phyloP scores from a whole-genome alignment of 2,329 filamentous ascomycete genomes.

The Orbilia ellipsospora region DNA sequence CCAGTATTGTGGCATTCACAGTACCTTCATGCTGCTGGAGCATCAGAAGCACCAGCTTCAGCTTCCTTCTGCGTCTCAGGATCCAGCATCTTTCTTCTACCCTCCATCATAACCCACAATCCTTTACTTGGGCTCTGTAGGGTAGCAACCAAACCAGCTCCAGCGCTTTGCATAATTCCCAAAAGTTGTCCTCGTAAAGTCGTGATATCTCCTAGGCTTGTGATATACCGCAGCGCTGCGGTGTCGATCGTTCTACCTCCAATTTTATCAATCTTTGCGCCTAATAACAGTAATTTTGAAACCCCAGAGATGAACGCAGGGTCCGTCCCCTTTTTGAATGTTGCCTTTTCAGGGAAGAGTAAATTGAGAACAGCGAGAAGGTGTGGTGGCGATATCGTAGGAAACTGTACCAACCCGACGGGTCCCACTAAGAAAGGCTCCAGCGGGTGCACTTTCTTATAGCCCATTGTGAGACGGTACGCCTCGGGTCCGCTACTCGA shows the following conservation, averaged over 20 bases:
- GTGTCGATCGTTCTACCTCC: conserved; percentile 80
- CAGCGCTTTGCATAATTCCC: conserved; percentile 82
- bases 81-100: conserved; percentile 81
- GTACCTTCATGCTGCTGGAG: conserved; percentile 30
- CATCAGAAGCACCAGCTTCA: conserved; percentile 27
- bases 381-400: conserved; percentile 83
- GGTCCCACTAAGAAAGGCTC: conserved; percentile 83
- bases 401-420: conserved; percentile 81
- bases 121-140: conserved; percentile 83
- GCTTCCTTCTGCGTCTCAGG: conserved; percentile 67
- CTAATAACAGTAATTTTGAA: conserved; percentile 86
- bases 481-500: conserved; percentile 58
- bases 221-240: conserved; percentile 73
- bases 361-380: conserved; percentile 83
- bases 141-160: conserved; percentile 76
- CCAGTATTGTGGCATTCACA: not conserved
- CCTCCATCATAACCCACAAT: conserved; percentile 88
- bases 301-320: conserved; percentile 80
- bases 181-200: conserved; percentile 85
- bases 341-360: conserved; percentile 84
- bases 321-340: conserved; percentile 83
- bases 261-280: conserved; percentile 79
- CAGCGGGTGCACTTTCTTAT: conserved; percentile 71
- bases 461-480: conserved; percentile 67
- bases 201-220: conserved; percentile 74